Evolutionary conservation across 495 filamentous ascomycete genomes (phyloP).

Genomic region (Pyrenula aspistea): DNA sequence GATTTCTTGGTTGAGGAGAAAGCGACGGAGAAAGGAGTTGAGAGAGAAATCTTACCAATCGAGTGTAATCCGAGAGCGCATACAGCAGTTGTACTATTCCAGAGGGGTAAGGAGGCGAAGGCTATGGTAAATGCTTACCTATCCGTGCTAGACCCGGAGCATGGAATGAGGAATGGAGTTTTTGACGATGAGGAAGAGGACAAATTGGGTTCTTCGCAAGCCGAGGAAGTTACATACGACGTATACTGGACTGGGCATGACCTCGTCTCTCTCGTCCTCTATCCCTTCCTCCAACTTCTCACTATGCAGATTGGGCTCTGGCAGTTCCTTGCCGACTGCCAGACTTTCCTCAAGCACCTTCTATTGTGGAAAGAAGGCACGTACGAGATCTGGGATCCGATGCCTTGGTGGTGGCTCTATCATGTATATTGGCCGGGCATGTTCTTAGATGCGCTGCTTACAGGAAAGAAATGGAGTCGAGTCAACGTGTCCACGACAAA

Average conservation of each 20-base stretch:
- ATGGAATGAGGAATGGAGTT: background rate
- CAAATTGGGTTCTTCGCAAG: background rate
- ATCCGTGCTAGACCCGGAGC: conserved; percentile 10
- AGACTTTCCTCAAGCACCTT: conserved; percentile 20
- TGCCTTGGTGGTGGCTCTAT: conserved; percentile 45
- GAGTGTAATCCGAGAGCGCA: conserved; percentile 53
- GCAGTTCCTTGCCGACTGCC: background rate
- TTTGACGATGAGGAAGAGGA: background rate
- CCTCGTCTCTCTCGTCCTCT: conserved; percentile 32
- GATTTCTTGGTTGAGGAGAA: conserved; percentile 49
- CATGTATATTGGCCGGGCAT: conserved; percentile 48
- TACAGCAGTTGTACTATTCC: conserved; percentile 44
- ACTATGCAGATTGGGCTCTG: background rate
- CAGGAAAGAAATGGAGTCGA: conserved; percentile 38
- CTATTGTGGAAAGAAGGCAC: conserved; percentile 47
- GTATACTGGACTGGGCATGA: conserved; percentile 49
- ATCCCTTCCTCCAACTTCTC: conserved; percentile 25
- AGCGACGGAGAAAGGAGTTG: conserved; percentile 14
- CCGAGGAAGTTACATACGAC: background rate
- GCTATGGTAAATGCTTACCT: conserved; percentile 28
- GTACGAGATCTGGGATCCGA: conserved; percentile 47
- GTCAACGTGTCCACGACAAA: conserved; percentile 48
- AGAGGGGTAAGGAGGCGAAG: conserved; percentile 8
- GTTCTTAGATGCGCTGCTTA: conserved; percentile 25
- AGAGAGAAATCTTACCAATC: conserved; percentile 36